A percentile compares a stretch with the other conserved stretches of the same genome.
phyloP scores from a whole-genome alignment of 306 rosid species.

The Begonia peltatifolia region DNA sequence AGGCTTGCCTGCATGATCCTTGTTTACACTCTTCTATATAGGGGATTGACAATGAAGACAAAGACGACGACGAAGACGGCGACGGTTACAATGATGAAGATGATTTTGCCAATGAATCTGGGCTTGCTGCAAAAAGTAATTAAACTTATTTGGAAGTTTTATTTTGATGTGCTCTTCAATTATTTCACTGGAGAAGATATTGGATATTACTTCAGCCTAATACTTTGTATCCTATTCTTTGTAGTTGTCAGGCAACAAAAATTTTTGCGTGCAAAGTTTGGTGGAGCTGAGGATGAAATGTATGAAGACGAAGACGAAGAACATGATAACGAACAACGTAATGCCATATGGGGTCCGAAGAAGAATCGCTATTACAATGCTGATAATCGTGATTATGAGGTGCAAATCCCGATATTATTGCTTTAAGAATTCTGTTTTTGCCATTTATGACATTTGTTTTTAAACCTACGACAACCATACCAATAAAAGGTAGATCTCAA shows the following conservation, averaged over 20 bases:
- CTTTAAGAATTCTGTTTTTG: background rate
- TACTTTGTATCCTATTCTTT: conserved; percentile 10
- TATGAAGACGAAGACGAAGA: conserved; percentile 46
- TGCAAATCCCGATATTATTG: conserved; percentile 14
- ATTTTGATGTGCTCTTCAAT: background rate
- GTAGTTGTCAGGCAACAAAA: conserved; percentile 51
- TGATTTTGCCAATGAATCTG: conserved; percentile 11
- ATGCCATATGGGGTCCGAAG: conserved; percentile 27
- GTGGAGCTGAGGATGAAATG: conserved; percentile 55
- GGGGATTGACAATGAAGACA: conserved; percentile 34
- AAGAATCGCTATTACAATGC: conserved; percentile 35
- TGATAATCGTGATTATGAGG: conserved; percentile 78
- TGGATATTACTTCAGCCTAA: background rate
- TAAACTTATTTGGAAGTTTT: background rate
- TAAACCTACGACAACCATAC: background rate
- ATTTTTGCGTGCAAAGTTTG: conserved; percentile 39
- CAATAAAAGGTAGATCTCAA: background rate
- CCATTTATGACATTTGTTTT: background rate
- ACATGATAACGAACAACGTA: conserved; percentile 26
- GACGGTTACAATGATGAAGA: background rate
- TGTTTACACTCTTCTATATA: conserved; percentile 13
- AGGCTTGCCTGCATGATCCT: background rate
- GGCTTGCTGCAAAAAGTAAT: conserved; percentile 47
- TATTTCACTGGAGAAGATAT: background rate
- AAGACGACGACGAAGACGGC: background rate